Evolutionary conservation across 2,329 filamentous ascomycete species (phyloP).

Genomic region (Gaeumannomyces sp.): DNA sequence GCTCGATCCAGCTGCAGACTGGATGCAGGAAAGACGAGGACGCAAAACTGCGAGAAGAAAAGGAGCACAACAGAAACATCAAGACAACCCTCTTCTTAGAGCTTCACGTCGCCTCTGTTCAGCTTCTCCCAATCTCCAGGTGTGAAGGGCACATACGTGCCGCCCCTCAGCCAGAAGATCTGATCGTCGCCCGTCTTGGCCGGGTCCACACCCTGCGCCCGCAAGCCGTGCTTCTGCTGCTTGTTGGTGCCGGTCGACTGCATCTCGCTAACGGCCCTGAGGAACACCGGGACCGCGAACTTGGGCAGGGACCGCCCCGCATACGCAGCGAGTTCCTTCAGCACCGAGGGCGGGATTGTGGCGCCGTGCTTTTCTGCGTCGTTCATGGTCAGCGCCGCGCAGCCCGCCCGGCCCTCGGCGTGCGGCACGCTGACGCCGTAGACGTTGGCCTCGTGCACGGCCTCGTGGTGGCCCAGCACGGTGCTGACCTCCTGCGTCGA

Average conservation of each 20-base stretch:
- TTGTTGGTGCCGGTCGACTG: constrained; percentile 81
- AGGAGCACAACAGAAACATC: background rate
- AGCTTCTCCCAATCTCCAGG: constrained; percentile 63
- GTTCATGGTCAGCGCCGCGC: constrained; percentile 44
- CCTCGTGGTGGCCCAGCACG: constrained; percentile 59
- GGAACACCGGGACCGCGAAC: constrained; percentile 72
- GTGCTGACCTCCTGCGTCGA: constrained; percentile 78
- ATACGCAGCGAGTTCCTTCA: constrained; percentile 58
- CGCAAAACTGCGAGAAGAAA: background rate
- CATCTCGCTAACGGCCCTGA: constrained; percentile 58
- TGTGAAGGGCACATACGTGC: constrained; percentile 62
- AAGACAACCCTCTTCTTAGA: constrained; percentile 35
- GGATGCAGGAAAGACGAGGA: background rate
- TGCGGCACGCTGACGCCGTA: constrained; percentile 75
- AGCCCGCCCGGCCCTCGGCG: constrained; percentile 80
- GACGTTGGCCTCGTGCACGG: constrained; percentile 73
- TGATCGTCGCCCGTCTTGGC: constrained; percentile 38
- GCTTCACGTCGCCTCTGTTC: constrained; percentile 60
- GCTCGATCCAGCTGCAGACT: background rate
- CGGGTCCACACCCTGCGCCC: constrained; percentile 70
- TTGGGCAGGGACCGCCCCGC: constrained; percentile 54
- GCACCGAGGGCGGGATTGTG: constrained; percentile 21
- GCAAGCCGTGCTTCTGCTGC: constrained; percentile 71
- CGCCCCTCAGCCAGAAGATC: constrained; percentile 59
- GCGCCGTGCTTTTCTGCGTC: constrained; percentile 22